Evolutionary conservation across 2,329 filamentous ascomycete genomes (phyloP).

Genomic region (Dothistroma septosporum): DNA sequence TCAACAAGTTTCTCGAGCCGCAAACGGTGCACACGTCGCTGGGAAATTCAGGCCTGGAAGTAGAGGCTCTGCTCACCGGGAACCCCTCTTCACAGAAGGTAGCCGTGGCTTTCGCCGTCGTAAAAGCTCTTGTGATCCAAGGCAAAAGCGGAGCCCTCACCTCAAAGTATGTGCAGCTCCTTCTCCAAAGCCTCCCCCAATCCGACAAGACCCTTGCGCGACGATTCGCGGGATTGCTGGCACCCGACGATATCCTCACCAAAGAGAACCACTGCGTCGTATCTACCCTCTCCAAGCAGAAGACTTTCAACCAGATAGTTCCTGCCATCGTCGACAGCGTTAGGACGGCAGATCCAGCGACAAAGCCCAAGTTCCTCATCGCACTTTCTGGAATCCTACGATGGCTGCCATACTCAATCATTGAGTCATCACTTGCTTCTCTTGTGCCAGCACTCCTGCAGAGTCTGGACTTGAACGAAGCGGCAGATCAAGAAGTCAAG

Average conservation of each 20-base stretch:
- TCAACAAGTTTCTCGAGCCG: conserved; percentile 47
- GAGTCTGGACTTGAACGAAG: conserved; percentile 50
- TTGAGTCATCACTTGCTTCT: conserved; percentile 55
- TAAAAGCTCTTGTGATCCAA: conserved; percentile 59
- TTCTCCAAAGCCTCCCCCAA: conserved; percentile 51
- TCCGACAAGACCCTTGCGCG: conserved; percentile 48
- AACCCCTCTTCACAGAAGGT: conserved; percentile 41
- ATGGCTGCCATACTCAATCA: conserved; percentile 56
- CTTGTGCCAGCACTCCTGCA: conserved; percentile 60
- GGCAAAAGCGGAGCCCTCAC: conserved; percentile 44
- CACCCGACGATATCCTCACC: conserved; percentile 58
- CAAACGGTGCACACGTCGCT: conserved; percentile 38
- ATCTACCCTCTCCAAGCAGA: conserved; percentile 60
- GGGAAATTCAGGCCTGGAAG: conserved; percentile 27
- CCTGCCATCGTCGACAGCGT: conserved; percentile 55
- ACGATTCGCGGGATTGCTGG: conserved; percentile 57
- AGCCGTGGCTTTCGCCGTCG: conserved; percentile 56
- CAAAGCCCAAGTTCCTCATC: conserved; percentile 60
- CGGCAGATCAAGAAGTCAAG: conserved; percentile 51
- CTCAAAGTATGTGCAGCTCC: conserved; percentile 39
- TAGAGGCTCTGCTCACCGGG: conserved; percentile 39
- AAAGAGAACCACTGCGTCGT: conserved; percentile 59
- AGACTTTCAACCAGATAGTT: conserved; percentile 57
- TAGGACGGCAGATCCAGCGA: conserved; percentile 39
- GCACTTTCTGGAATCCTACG: conserved; percentile 60